Evolutionary conservation across 768 basidiomycete genomes (phyloP), one percentile per base, ranked within the genome.

Genomic region (Hygrophoropsis aurantiaca): DNA sequence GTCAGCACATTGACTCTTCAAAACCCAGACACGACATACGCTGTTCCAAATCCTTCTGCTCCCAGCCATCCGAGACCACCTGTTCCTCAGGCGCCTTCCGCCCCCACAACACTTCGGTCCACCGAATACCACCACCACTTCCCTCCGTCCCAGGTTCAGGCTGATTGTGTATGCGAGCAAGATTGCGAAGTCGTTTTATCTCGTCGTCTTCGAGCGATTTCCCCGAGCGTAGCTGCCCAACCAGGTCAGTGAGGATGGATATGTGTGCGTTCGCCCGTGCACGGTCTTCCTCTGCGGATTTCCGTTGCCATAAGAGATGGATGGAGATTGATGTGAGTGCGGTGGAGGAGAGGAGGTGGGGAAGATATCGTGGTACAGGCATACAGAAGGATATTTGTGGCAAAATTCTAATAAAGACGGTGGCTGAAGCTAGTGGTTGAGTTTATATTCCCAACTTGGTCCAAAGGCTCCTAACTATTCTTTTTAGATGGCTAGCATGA

Each of bases 261-360:
- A 80, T 70, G 47, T 78, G 83, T 4, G 85, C 83, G 42, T 74
- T 62, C 35, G 75, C 58, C 20, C 77, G 77, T 13, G 79, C 71
- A 35, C 75, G 75, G 47, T 85, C 80, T 35, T 80, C 80, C 38
- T 73, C 75, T 27, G 72, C 68, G 0, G 57, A 55, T 40, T 72
- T 77, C 49, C 80, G 74, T 43, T 79, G 74, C 58, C 66, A 73
- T 32, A 87, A 73, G 21, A 85, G 69, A 64, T 89, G 85, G 47
- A 85, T 80, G 23, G 84, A 80, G 50, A 87, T 61, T 19, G 85
- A 85, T 39, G 78, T 80, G 55, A 86, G 70, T 8, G 82, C 84
- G 38, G 82, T 67, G 25, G 84, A 79, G 62, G 80, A 87, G 52
- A 87, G 43, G 44, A 84, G 68, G 55, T 87, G 84, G 23, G 81